phyloP scores from a whole-genome alignment of 352 stramenopile species.

The Phytophthora melonis region DNA sequence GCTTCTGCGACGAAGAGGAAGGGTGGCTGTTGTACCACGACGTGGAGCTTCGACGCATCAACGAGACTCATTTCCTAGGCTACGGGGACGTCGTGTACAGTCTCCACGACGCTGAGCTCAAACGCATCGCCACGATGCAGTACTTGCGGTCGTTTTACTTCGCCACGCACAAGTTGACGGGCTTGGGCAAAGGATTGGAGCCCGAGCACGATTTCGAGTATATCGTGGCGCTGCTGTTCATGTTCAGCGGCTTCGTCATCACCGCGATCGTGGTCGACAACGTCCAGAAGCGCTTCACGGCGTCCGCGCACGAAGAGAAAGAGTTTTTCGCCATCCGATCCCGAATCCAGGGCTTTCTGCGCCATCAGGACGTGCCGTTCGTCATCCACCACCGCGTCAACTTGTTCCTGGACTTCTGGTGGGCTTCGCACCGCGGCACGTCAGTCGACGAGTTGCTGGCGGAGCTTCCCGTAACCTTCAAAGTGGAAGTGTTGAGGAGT shows the following conservation, averaged over 20 bases:
- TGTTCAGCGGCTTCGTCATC: constrained; percentile 61
- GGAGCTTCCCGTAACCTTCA: constrained; percentile 51
- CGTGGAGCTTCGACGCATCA: constrained; percentile 30
- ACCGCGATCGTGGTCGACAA: constrained; percentile 63
- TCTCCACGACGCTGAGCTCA: constrained; percentile 12
- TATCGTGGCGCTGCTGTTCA: constrained; percentile 46
- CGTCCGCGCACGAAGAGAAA: constrained; percentile 62
- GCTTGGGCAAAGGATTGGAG: constrained; percentile 49
- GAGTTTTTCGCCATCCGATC: constrained; percentile 60
- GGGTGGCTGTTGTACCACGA: constrained; percentile 41
- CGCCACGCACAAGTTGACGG: constrained; percentile 49
- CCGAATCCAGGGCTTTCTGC: constrained; percentile 64
- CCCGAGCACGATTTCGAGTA: constrained; percentile 48
- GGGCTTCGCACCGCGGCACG: constrained; percentile 57
- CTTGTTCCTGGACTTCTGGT: constrained; percentile 73
- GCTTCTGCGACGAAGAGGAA: constrained; percentile 35
- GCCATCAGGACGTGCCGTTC: constrained; percentile 53
- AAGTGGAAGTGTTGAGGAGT: constrained; percentile 49
- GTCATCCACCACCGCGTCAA: constrained; percentile 61
- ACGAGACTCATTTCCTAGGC: constrained; percentile 19
- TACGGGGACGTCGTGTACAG: constrained; percentile 12
- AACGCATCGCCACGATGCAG: constrained; percentile 35
- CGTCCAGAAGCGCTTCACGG: constrained; percentile 65
- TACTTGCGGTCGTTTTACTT: constrained; percentile 60
- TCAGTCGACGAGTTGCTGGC: constrained; percentile 47